Conservation (phyloP, 768 basidiomycete species). For the Clitopilus hobsonii region DNA sequence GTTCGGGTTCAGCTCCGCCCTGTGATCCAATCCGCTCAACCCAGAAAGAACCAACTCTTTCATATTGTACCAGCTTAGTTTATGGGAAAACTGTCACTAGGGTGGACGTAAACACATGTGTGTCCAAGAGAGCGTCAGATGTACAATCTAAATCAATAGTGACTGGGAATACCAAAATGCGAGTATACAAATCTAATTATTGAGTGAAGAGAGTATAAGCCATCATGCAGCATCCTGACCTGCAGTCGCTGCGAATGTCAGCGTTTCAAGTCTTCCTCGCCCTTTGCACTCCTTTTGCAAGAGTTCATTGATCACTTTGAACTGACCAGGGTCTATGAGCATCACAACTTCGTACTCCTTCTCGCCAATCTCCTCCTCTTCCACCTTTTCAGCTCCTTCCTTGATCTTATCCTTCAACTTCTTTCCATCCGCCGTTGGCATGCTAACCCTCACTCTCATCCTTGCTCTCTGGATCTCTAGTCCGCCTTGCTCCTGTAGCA, state of each 20-base stretch:
- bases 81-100: too few species aligned
- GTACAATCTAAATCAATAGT: neutral
- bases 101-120: too few species aligned
- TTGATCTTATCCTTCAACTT: conserved; percentile 66
- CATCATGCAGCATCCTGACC: neutral
- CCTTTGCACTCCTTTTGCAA: conserved; percentile 91
- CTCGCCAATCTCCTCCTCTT: conserved; percentile 69
- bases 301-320: conserved; percentile 84
- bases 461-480: conserved; percentile 89
- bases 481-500: conserved; percentile 75
- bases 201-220: too few species aligned
- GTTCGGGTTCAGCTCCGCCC: neutral
- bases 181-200: too few species aligned
- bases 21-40: too few species aligned
- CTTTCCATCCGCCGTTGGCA: conserved; percentile 66
- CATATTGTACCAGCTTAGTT: too few species aligned
- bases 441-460: conserved; percentile 84
- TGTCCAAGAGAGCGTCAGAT: too few species aligned
- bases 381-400: conserved; percentile 75
- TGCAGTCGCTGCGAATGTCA: conserved; percentile 66
- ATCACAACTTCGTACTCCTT: conserved; percentile 89
- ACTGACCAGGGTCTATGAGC: conserved; percentile 90
- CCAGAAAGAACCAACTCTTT: too few species aligned
- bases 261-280: conserved; percentile 79
- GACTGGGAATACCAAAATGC: neutral